Base-by-base conservation (phyloP, 495 filamentous ascomycete genomes). In the Talaromyces nanjingensis region DNA sequence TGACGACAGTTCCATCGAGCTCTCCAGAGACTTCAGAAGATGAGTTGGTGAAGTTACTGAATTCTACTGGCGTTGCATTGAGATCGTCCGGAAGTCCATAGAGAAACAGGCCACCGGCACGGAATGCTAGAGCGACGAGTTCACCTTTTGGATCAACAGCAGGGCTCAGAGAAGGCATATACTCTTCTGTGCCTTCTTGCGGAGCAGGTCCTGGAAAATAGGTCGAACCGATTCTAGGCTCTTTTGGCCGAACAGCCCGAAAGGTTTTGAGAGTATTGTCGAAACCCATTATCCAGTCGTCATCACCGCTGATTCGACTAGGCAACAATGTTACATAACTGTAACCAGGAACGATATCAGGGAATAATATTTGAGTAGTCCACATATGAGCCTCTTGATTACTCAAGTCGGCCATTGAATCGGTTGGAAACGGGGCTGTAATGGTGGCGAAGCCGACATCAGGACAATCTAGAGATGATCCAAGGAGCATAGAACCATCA, bases 311-410 rank as follows among this genome's bases (percentile, higher is more conserved):
- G n/a, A 83, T 82, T 34, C 86, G 83, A 65, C 84, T 79, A 39
- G 90, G 86, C 2, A 96, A 76, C 20, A 93, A 68, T 2, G 87
- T 87, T 45, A 89, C 91, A 74, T 93, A 88, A 62, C 87, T 91
- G 64, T 88, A 92, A 42, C 89, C 87, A 45, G 83, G 81, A 60
- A 86, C 91, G 20, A 83, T 86, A 62, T 92, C 89, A 0, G 91
- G 91, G 58, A 96, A 96, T 0, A 96, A 76, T 29, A 96, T 92
- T 47, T 93, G 92, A 1, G 91, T 92, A 52, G 91, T 96, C 91
- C 91, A 96, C 69, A 93, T 80, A 6, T 86, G 87, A 69, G 88
- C 89, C 45, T 93, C 82, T 61, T 86, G 80, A 54, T 79, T 77
- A 11, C 67, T 69, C 16, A 59, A 27, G 16, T 72, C 65, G 31